Base-by-base conservation (phyloP, 768 basidiomycete genomes). In the Termitomyces sp. region DNA sequence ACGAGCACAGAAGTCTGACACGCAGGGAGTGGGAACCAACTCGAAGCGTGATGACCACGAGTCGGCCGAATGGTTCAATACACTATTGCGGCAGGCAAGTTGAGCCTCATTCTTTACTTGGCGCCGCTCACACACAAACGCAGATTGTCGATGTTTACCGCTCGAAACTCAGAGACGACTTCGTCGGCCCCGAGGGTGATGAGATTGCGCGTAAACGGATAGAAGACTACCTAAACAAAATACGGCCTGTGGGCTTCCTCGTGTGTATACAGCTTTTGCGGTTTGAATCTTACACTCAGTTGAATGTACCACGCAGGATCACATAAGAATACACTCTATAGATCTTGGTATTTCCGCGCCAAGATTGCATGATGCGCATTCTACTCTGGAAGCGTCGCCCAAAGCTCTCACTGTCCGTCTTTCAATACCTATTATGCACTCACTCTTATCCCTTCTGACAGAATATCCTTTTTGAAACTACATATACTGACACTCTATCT, bases 31-130 rank as follows among this genome's bases (percentile, higher is more conserved):
- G 27, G 63, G 61, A 22, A 52, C 50, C 63, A 70, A 66, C 56
- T 63, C 58, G 43, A 32, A 71, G 58, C 52, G 69, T 15, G 56
- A 60, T 16, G 63, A 62, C 15, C 57, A 77, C 38, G 96, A 98
- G 68, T 89, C 91, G 1, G 81, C 87, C 23, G 91, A 91, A 64
- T 98, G 97, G 97, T 80, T 98, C 57, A 98, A 97, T 67, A 74
- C 82, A 20, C 76, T 99, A 31, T 70, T 94, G 53, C 85, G 83
- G 45, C 91, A 97, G 78, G 94, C 89, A 60, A 49, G 68, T 45
- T 23, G 41, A 25, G 10, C 44, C 43, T 33, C 11, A 25, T 48
- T 22, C n/a, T 38, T n/a, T 36, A 38, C 32, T 16, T 25, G 13
- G 10, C 18, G 18, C 23, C 13, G 29, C 50, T 60, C 27, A 33